A percentile compares a stretch with the other conserved stretches of the same genome.
These are phyloP conservation scores for Filosporella fistucella DNA, from an alignment of 495 filamentous ascomycete genomes.

Conservation along the genomic window DNA sequence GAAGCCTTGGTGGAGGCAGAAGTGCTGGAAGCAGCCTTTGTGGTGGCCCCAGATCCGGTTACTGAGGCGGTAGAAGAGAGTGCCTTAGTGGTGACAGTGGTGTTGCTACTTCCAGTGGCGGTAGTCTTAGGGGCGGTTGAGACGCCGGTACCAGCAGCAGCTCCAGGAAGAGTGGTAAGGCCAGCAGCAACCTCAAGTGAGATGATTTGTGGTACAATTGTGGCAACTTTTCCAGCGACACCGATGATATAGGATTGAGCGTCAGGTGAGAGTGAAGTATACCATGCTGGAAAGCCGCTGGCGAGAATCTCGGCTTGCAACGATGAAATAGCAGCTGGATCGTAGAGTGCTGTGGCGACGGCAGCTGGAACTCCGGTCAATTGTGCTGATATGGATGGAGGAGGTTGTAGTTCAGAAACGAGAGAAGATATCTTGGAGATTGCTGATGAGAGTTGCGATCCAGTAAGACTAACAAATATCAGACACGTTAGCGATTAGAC, in stretches of 20 bases:
- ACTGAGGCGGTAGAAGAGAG: not conserved
- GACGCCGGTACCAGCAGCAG: not conserved
- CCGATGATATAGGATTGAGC: conserved; percentile 1
- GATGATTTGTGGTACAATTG: not conserved
- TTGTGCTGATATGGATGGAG: conserved; percentile 1
- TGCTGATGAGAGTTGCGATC: not conserved
- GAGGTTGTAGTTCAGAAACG: not conserved
- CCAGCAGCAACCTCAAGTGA: conserved; percentile 4
- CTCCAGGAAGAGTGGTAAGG: not conserved
- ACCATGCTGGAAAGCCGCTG: conserved; percentile 5
- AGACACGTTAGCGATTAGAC: not conserved
- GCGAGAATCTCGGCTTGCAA: not conserved
- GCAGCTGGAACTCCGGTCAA: conserved; percentile 5
- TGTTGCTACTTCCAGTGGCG: not conserved
- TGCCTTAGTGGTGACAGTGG: not conserved
- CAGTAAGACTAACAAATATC: not conserved
- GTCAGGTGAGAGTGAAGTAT: conserved; percentile 2
- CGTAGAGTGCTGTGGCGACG: not conserved
- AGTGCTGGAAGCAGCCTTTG: not conserved
- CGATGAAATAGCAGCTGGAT: not conserved
- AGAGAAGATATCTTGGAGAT: conserved; percentile 1
- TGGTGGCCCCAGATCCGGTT: not conserved
- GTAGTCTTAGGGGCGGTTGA: not conserved
- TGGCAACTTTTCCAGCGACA: not conserved
- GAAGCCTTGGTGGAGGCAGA: not conserved